These are phyloP conservation scores for Gossypium laxum DNA, from an alignment of 441 rosid species.

Conservation along the genomic window DNA sequence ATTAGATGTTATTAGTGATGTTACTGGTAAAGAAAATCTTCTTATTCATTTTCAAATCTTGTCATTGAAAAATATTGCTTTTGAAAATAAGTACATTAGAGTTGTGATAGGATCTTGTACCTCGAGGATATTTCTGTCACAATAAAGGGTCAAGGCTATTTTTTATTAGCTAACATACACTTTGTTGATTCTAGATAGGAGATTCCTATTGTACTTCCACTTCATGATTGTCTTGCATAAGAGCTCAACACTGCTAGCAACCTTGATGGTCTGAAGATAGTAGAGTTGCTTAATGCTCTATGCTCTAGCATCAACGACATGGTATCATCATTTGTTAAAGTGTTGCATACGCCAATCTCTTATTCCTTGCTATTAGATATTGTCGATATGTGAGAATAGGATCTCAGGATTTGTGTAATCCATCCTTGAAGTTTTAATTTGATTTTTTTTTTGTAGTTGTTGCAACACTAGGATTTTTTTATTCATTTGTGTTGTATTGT, in stretches of 20 bases:
- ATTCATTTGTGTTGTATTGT: constrained; percentile 16
- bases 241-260: constrained; percentile 57
- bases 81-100: constrained; percentile 59
- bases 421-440: neutral
- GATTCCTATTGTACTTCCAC: constrained; percentile 69
- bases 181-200: constrained; percentile 77
- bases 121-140: constrained; percentile 69
- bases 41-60: constrained; percentile 47
- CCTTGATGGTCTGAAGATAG: constrained; percentile 11
- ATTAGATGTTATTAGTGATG: no score
- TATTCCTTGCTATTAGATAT: neutral
- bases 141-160: constrained; percentile 85
- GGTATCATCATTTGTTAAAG: no score
- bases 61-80: constrained; percentile 67
- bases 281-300: no score
- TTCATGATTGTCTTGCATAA: constrained; percentile 63
- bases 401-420: no score
- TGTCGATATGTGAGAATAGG: neutral
- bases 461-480: constrained; percentile 24
- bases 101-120: constrained; percentile 61
- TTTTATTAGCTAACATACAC: constrained; percentile 83
- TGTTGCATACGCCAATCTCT: neutral
- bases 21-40: constrained; percentile 50
- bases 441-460: constrained; percentile 14
- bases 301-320: no score